Conservation (phyloP, 345 rosid species). For the Gynandropsis gynandra region DNA sequence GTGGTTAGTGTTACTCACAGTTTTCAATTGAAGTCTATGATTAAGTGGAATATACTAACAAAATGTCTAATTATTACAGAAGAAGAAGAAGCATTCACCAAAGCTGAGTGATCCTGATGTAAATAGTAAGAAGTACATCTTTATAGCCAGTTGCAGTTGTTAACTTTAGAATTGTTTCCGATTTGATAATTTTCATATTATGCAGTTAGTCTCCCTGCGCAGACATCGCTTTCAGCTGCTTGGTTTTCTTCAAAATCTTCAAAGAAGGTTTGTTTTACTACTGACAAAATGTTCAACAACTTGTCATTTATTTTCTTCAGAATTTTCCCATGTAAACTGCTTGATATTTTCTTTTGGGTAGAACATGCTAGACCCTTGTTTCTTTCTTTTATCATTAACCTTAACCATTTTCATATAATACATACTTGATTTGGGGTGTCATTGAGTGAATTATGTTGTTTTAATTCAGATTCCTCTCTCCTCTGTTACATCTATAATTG, state of each 20-base stretch:
- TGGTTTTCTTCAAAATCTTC: slow-evolving; percentile 89
- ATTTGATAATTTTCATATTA: slow-evolving; percentile 4
- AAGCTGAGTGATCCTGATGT: slow-evolving; percentile 38
- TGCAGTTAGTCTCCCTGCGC: slow-evolving; percentile 47
- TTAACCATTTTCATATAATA: too few relatives aligned
- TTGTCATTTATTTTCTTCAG: slow-evolving; percentile 12
- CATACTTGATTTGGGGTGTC: neutral
- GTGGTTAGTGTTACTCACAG: slow-evolving; percentile 33
- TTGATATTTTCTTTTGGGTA: neutral
- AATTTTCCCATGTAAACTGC: neutral
- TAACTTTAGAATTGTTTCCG: slow-evolving; percentile 17
- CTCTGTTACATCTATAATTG: slow-evolving; percentile 83
- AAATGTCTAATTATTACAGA: too few relatives aligned
- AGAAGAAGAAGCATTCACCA: slow-evolving; percentile 40
- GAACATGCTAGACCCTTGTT: too few relatives aligned
- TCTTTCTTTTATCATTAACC: too few relatives aligned
- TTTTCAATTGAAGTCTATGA: neutral
- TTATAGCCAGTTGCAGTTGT: neutral
- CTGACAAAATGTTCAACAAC: slow-evolving; percentile 7
- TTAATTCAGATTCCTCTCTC: slow-evolving; percentile 66
- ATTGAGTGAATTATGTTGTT: slow-evolving; percentile 16
- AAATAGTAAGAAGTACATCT: slow-evolving; percentile 45
- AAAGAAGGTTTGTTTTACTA: slow-evolving; percentile 51
- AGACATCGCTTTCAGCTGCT: slow-evolving; percentile 43
- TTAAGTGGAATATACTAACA: too few relatives aligned